These are phyloP conservation scores for Pouteria campechiana DNA, from an alignment of 179 eudicot species.

Conservation along the genomic window DNA sequence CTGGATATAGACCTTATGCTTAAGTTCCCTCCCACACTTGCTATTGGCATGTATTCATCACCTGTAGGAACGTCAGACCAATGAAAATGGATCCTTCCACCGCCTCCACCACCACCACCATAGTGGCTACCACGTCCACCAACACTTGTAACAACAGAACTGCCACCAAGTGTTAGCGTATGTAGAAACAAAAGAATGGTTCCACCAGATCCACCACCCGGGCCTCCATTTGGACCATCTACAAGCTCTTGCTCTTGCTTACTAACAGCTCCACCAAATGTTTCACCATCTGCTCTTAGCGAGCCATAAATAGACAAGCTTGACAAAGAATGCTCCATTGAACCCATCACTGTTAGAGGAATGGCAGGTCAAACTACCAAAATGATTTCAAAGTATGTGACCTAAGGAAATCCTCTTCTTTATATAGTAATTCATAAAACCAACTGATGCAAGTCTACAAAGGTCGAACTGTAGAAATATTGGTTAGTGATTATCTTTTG, in stretches of 20 bases:
- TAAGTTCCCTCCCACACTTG: slow-evolving; percentile 67
- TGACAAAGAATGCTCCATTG: slow-evolving; percentile 81
- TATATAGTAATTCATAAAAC: too few species aligned
- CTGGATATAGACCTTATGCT: slow-evolving; percentile 41
- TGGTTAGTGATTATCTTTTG: too few species aligned
- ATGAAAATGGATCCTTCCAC: slow-evolving; percentile 95
- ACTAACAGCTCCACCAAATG: slow-evolving; percentile 35
- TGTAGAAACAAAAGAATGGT: slow-evolving; percentile 74
- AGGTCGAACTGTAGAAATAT: too few species aligned
- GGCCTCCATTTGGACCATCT: slow-evolving; percentile 25
- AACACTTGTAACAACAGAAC: slow-evolving; percentile 55
- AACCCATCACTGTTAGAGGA: slow-evolving; percentile 77
- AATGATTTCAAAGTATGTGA: too few species aligned
- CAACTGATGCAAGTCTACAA: too few species aligned
- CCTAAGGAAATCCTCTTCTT: too few species aligned
- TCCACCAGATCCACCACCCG: slow-evolving; percentile 99
- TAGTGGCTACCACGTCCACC: slow-evolving; percentile 86
- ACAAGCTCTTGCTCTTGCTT: slow-evolving; percentile 10
- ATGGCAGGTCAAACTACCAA: too few species aligned
- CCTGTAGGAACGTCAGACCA: slow-evolving; percentile 81
- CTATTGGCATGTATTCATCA: slow-evolving; percentile 82
- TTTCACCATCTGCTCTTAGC: slow-evolving; percentile 79
- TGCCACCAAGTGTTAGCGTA: slow-evolving; percentile 36
- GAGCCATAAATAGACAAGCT: slow-evolving; percentile 64
- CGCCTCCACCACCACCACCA: slow-evolving; percentile 91